Evolutionary conservation across 345 rosid species (phyloP), one percentile per base, ranked within the genome.

Genomic region (Odontarrhena argentea): DNA sequence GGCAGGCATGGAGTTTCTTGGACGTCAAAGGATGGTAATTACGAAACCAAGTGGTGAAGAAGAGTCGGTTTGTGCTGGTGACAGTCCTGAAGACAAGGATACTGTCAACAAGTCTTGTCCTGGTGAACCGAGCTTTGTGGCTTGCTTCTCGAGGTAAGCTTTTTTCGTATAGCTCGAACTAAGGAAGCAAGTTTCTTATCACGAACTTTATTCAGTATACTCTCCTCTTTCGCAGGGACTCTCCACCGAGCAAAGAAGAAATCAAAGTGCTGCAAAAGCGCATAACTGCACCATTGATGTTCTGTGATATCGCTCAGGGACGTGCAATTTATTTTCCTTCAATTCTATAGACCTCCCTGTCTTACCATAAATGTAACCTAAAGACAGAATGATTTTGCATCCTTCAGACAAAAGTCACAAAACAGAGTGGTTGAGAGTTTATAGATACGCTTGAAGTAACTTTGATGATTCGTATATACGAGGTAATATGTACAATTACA

Each of bases 51-150:
- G 26, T 41, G 32, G 35, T 64, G 42, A 52, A 73, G 56, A 60
- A 43, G 45, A 44, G 34, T 34, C 49, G 0, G 46, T 30, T 37
- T 43, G 25, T 63, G 15, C 24, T 2, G 25, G 35, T 22, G 74
- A 44, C 4, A 43, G 42, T 52, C 12, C 12, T 9, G 8, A 28
- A 36, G 75, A 50, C 37, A 22, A 43, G 10, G 48, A 67, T 62
- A 25, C 35, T 5, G 14, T 84, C 76, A 88, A 83, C 69, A 90
- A 93, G 82, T 83, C 97, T 55, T 77, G 82, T 63, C 98, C 96
- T 6, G 92, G 92, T 58, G 84, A 83, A 73, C 92, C 92, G 1
- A 81, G 71, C 71, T 90, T 78, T 40, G 38, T 81, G 9, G 79
- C 92, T 55, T 83, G 75, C 81, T 63, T 85, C 66, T 77, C 78